phyloP scores from a whole-genome alignment of 2,329 filamentous ascomycete species.

The Ciborinia camelliae region DNA sequence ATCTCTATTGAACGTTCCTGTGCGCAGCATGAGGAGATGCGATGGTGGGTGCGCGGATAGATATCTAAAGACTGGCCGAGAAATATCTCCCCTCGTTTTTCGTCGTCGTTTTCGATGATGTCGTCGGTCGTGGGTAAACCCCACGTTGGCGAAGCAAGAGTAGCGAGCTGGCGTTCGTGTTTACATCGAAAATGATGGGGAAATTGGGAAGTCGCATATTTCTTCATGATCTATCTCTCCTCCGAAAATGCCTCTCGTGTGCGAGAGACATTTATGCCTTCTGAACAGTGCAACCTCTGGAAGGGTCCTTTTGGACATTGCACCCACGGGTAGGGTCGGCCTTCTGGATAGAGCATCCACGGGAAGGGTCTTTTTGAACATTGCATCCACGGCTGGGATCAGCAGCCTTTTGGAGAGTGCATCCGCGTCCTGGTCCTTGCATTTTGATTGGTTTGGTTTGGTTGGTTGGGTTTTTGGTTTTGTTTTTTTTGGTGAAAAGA shows the following conservation, averaged over 20 bases:
- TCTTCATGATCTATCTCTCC: conserved; percentile 1
- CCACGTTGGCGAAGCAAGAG: not conserved
- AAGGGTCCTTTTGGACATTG: conserved; percentile 7
- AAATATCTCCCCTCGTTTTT: not conserved
- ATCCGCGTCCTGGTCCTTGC: conserved; percentile 15
- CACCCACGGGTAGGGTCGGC: conserved; percentile 8
- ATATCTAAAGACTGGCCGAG: not conserved
- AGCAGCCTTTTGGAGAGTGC: not conserved
- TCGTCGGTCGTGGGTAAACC: not conserved
- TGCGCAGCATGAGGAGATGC: not conserved
- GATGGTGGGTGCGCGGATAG: not conserved
- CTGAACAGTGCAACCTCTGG: conserved; percentile 6
- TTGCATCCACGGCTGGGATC: conserved; percentile 9
- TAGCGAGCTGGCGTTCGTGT: not conserved
- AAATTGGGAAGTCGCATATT: not conserved
- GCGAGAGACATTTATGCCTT: conserved; percentile 16
- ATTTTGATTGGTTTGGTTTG: conserved; percentile 17
- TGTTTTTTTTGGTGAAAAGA: conserved; percentile 4
- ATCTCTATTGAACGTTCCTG: conserved; percentile 3
- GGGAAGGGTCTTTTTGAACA: conserved; percentile 5
- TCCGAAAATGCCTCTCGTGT: not conserved
- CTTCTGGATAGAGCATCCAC: conserved; percentile 17
- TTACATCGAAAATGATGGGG: not conserved
- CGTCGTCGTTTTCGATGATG: too few relatives aligned
- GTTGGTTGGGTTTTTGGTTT: conserved; percentile 11